Evolutionary conservation across 2,329 filamentous ascomycete species (phyloP), one percentile per base, ranked within the genome.

Genomic region (Sporothrix pallida): DNA sequence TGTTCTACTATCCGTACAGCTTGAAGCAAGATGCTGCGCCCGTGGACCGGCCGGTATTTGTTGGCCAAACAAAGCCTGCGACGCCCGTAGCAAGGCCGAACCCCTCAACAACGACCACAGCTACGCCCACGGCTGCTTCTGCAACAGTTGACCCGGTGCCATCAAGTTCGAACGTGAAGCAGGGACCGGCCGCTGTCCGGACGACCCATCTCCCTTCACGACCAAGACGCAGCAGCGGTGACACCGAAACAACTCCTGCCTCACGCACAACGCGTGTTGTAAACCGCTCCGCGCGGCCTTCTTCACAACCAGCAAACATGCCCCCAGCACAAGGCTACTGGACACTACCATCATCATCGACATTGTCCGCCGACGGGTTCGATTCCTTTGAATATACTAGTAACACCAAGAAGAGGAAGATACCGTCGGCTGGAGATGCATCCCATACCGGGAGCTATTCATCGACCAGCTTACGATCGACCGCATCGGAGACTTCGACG

Each of bases 331-430:
- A 72, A 2, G 86, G 85, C 73, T 82, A 84, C 20, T 86, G 89
- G 68, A 67, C 74, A 0, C 50, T 91, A 68, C 87, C 87, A 60
- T 94, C 93, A 13, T 90, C 91, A 31, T 90, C 91, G 31, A 87
- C 89, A 6, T 92, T 91, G 4, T 92, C 91, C 2, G 85, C 89
- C 12, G 95, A 98, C 81, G 94, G 95, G 15, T 98, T 98, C 81
- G 96, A 99, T 81, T 96, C 94, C 7, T 97, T 98, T 79, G 96
- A 99, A 82, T 98, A 98, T 79, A 97, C 94, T 50, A 98, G 97
- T 82, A 99, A 99, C 81, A 99, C 99, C 83, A 99, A 98, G 86
- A 98, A 99, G 83, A 89, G 96, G 77, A 99, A 99, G 83, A 98
- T 99, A 52, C 96, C 96, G 0, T 94, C 94, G 0, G 94, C 93